Conservation (phyloP, 176 grass and related monocot genomes). For the Lolium multiflorum region DNA sequence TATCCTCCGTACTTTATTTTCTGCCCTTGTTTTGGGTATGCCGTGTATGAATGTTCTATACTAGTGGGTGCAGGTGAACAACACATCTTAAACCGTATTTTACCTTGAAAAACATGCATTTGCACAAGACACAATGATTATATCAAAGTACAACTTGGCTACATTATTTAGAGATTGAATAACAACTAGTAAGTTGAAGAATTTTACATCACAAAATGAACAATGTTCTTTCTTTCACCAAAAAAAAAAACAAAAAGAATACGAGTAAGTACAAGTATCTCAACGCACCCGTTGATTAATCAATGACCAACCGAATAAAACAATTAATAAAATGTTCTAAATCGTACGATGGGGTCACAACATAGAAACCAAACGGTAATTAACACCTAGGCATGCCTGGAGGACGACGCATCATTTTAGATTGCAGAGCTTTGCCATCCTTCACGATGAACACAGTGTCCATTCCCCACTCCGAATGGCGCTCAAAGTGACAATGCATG, state of each 20-base stretch:
- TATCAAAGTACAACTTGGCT: no score
- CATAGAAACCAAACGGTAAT: not conserved
- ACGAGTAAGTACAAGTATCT: not conserved
- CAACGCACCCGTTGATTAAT: no score
- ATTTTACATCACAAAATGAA: not conserved
- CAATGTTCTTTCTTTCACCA: not conserved
- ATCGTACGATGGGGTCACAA: not conserved
- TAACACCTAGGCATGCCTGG: conserved; percentile 56
- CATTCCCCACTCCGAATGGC: conserved; percentile 72
- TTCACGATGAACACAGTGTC: conserved; percentile 68
- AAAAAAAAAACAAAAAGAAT: not conserved
- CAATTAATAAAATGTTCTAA: not conserved
- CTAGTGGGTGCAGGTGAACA: no score
- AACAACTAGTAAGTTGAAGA: not conserved
- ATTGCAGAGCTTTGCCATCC: conserved; percentile 34
- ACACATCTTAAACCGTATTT: no score
- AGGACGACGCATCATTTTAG: conserved; percentile 53
- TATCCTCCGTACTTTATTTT: no score
- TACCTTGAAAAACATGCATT: no score
- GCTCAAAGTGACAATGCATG: conserved; percentile 82
- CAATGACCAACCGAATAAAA: not conserved
- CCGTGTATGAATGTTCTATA: no score
- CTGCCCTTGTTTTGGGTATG: no score
- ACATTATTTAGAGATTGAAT: not conserved
- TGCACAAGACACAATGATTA: no score